Base-by-base conservation (phyloP, 306 rosid genomes). In the Dryas octopetala region DNA sequence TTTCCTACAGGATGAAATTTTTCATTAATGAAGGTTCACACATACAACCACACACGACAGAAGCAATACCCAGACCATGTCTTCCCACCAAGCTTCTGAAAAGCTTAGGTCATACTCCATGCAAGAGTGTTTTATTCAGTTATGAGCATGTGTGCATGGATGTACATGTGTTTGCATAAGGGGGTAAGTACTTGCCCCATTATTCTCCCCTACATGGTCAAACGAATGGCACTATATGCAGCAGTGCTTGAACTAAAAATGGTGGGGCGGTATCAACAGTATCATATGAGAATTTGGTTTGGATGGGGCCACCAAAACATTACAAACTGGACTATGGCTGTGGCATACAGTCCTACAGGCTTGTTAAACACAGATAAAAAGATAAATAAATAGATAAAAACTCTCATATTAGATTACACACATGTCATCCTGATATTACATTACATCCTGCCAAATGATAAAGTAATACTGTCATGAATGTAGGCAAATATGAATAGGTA, bases 1-100 rank as follows among this genome's bases (percentile, higher is more conserved):
- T 88, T 54, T 88, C 96, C 97, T 92, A 80, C 84, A 79, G 47
- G 44, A 74, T 76, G 55, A 38, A 49, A 77, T 69, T 74, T 26
- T 52, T 49, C 41, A 63, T 38, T 44, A 19, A 66, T 70, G 74
- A 86, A 78, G 67, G 61, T 19, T 47, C 32, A 3, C 9, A 19
- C 19, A 43, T 15, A 40, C 65, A 66, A 8, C 47, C 5, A 19
- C 32, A 43, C 12, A 13, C 3, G 40, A 65, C 43, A 14, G 6
- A 57, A 58, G 43, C 26, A 71, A 19, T n/a, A 43, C 60, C 60
- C 16, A 41, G 8, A 71, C 64, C 38, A 32, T 5, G 10, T 38
- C 66, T 62, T 62, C 47, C 66, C 47, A 38, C 66, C 43, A 38
- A 7, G 38, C 38, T 32, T 32, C 38, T 32, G 38, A 32, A 32